Conservation (phyloP, 768 basidiomycete species). For the Psilocybe azurescens region DNA sequence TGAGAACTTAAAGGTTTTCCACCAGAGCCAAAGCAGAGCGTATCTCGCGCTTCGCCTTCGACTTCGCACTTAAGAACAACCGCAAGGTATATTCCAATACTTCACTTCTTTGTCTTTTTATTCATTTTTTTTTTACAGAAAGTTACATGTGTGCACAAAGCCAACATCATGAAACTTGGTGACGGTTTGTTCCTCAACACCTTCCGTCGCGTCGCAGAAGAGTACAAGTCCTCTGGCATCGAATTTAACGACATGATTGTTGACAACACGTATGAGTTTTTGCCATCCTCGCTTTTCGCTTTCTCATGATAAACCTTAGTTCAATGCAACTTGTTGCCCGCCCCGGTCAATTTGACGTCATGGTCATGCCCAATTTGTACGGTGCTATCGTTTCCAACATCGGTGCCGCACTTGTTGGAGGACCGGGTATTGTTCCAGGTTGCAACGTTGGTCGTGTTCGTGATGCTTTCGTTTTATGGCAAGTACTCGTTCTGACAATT, state of each 20-base stretch:
- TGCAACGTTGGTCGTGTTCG: conserved; percentile 94
- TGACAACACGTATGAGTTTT: conserved; percentile 83
- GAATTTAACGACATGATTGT: conserved; percentile 98
- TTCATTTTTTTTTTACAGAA: conserved; percentile 56
- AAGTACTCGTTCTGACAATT: conserved; percentile 17
- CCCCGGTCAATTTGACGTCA: conserved; percentile 96
- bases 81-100: conserved; percentile 70
- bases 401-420: conserved; percentile 97
- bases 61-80: conserved; percentile 98
- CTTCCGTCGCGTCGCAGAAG: conserved; percentile 95
- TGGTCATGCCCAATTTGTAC: conserved; percentile 99
- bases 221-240: conserved; percentile 93
- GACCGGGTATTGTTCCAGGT: conserved; percentile 96
- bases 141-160: conserved; percentile 99
- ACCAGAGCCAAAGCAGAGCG: conserved; percentile 96
- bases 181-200: conserved; percentile 99
- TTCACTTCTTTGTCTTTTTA: conserved; percentile 9
- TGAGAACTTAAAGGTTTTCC: conserved; percentile 94
- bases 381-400: conserved; percentile 99
- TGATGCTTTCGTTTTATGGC: conserved; percentile 4
- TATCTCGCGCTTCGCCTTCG: conserved; percentile 96
- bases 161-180: conserved; percentile 99
- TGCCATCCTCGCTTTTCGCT: conserved; percentile 1
- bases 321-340: conserved; percentile 99
- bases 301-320: conserved; percentile 41